Evolutionary conservation across 768 basidiomycete genomes (phyloP), one percentile per base, ranked within the genome.

Genomic region (Naganishia friedmannii): DNA sequence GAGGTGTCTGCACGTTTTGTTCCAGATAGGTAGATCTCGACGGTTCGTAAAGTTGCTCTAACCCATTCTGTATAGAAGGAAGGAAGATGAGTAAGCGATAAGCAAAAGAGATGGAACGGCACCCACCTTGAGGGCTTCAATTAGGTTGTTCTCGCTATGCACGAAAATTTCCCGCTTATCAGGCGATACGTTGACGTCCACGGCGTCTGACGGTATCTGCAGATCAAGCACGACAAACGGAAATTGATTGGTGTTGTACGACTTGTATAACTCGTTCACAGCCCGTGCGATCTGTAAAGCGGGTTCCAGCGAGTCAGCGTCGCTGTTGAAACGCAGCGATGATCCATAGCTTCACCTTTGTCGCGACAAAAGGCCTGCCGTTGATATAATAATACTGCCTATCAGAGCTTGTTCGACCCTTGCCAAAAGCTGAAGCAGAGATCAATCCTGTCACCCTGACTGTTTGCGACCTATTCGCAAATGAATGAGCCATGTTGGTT

Each of bases 161-260:
- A 99, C 76, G 63, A 96, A 88, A 45, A 98, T 90, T 0, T 92
- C 94, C n/a, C 95, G 86, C 77, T 98, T 99, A 83, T 98, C 96
- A 0, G 96, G 95, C 72, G 88, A 91, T 70, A 98, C 90, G 72
- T 99, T 99, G 76, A 99, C 88, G 77, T 99, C 96, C 75, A 81
- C 75, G 54, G 76, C 73, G 48, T 77, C 77, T 75, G 88, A 88
- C 0, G 94, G 92, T 2, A 97, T 79, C 17, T 87, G 83, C 73
- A 97, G 88, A 79, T 97, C 88, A 0, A 92, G 90, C 7, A 97
- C 80, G 34, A 94, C 84, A 73, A 95, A 88, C 0, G 95, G 93
- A 0, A 86, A 83, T 73, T 96, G 93, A 66, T 84, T 83, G 46
- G 83, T 80, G 73, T 88, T 88, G 83, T 94, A 95, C 0, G 88